Conservation (phyloP, 148 eudicot genomes). For the Rhododendron vialii region DNA sequence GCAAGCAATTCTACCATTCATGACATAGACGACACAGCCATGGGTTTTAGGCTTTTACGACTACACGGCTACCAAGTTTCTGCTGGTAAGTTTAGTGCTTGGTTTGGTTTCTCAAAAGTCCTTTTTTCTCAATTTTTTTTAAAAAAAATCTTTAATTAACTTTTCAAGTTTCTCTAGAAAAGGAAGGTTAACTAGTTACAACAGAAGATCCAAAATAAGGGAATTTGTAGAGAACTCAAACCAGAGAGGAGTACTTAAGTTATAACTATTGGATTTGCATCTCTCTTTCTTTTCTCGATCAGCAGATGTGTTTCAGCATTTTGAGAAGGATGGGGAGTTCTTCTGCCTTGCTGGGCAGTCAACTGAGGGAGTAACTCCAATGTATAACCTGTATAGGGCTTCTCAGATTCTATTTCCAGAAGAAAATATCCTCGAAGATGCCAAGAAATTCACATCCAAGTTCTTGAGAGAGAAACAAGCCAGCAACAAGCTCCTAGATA, state of each 20-base stretch:
- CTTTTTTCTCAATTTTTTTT: neutral
- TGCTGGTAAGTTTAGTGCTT: constrained; percentile 31
- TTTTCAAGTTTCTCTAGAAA: too few relatives aligned
- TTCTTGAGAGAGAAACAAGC: constrained; percentile 36
- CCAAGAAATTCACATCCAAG: neutral
- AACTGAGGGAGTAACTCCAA: neutral
- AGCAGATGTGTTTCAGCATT: neutral
- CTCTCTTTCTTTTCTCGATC: neutral
- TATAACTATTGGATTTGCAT: neutral
- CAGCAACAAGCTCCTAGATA: constrained; percentile 43
- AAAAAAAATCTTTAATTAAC: too few relatives aligned
- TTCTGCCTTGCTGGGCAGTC: neutral
- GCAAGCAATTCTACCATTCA: constrained; percentile 59
- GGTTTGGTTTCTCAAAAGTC: neutral
- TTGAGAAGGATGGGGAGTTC: neutral
- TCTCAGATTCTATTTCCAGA: neutral
- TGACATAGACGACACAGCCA: constrained; percentile 78
- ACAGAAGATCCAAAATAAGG: too few relatives aligned
- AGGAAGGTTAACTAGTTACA: too few relatives aligned
- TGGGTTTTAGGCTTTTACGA: constrained; percentile 78
- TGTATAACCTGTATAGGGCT: neutral
- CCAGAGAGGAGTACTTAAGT: too few relatives aligned
- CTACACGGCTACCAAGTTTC: constrained; percentile 65
- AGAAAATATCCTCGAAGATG: neutral
- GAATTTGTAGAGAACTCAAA: too few relatives aligned